These are phyloP conservation scores for Pichia gijzeniarum DNA, from an alignment of 805 yeast genomes.

Conservation along the genomic window DNA sequence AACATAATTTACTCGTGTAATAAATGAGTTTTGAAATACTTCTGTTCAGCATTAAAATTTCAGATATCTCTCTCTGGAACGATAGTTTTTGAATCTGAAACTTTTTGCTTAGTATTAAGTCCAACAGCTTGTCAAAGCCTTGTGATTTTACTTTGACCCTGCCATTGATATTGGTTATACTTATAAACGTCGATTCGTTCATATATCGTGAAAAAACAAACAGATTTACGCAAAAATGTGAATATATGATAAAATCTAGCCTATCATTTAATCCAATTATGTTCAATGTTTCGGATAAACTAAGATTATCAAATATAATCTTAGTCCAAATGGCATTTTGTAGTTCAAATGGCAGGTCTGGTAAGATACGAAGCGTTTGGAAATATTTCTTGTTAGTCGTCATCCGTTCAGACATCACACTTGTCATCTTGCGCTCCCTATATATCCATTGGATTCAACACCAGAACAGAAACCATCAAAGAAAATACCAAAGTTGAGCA, in stretches of 20 bases:
- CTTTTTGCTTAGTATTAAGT: not conserved
- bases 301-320: slow-evolving; percentile 2
- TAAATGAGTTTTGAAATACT: slow-evolving; percentile 1
- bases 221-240: slow-evolving; percentile 1
- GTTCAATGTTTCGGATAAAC: not conserved
- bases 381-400: not conserved
- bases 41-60: not conserved
- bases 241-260: not conserved
- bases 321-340: slow-evolving; percentile 5
- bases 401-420: too few species aligned
- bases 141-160: not conserved
- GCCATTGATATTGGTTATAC: slow-evolving; percentile 2
- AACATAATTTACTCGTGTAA: not conserved
- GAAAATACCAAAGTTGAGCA: too few species aligned
- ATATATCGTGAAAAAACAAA: slow-evolving; percentile 6
- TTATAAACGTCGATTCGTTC: not conserved
- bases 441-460: too few species aligned
- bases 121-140: not conserved
- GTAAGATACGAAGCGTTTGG: not conserved
- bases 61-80: slow-evolving; percentile 5
- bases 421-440: too few species aligned
- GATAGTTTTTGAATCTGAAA: slow-evolving; percentile 4
- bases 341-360: slow-evolving; percentile 6
- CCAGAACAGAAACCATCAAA: too few species aligned
- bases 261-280: not conserved